Evolutionary conservation across 139 green algal species (phyloP).

Genomic region (Raphidocelis subcapitata): DNA sequence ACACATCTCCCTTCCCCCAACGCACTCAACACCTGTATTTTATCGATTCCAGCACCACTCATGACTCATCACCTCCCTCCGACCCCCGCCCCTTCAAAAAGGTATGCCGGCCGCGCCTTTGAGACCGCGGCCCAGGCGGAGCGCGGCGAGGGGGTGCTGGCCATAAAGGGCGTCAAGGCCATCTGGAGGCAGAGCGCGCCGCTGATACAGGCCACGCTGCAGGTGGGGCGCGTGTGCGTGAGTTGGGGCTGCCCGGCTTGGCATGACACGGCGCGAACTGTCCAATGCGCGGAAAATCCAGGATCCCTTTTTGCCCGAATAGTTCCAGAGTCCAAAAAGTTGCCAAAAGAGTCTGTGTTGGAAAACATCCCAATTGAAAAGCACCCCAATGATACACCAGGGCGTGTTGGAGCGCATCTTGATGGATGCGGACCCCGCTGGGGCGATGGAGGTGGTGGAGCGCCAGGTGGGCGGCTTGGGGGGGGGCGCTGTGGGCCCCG

Average conservation of each 20-base stretch:
- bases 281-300: too few relatives aligned
- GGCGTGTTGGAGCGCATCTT: constrained; percentile 63
- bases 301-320: too few relatives aligned
- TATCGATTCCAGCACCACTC: neutral
- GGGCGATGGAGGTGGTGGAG: constrained; percentile 60
- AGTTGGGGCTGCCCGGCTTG: neutral
- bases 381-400: constrained; percentile 3
- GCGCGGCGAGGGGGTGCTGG: constrained; percentile 25
- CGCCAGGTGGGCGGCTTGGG: constrained; percentile 39
- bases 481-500: neutral
- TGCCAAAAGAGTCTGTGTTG: too few relatives aligned
- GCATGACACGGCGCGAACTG: too few relatives aligned
- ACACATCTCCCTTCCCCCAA: too few relatives aligned
- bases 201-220: constrained; percentile 60
- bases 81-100: neutral
- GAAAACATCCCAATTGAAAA: too few relatives aligned
- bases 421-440: constrained; percentile 50
- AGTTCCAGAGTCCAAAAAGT: too few relatives aligned
- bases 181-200: constrained; percentile 72
- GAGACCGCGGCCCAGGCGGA: constrained; percentile 50
- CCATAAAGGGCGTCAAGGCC: constrained; percentile 72
- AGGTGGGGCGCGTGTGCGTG: constrained; percentile 7
- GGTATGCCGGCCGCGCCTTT: constrained; percentile 61
- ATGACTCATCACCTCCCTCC: neutral
- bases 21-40: neutral